phyloP scores from a whole-genome alignment of 164 flowering plant genomes.

The Berberis vulgaris region DNA sequence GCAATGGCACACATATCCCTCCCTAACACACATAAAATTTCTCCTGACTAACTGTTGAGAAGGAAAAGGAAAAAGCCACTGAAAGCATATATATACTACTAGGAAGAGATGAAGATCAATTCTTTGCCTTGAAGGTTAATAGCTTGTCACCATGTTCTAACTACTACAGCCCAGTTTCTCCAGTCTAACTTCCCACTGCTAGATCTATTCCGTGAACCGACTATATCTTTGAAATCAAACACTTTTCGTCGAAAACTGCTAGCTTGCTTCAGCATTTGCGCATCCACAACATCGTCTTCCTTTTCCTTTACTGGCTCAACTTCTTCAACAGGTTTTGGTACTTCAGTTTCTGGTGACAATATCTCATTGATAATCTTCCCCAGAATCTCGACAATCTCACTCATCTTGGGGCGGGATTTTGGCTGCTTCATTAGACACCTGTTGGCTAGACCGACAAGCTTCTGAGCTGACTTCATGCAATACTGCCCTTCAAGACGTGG shows the following conservation, averaged over 20 bases:
- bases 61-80: background rate
- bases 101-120: background rate
- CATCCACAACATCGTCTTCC: constrained; percentile 10
- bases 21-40: background rate
- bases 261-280: constrained; percentile 31
- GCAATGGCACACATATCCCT: background rate
- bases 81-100: constrained; percentile 2
- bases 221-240: constrained; percentile 55
- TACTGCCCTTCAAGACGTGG: constrained; percentile 57
- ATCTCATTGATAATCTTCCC: constrained; percentile 50
- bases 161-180: constrained; percentile 79
- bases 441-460: constrained; percentile 63
- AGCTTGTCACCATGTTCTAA: constrained; percentile 39
- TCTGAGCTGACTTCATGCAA: constrained; percentile 63
- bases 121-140: background rate
- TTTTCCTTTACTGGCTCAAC: constrained; percentile 27
- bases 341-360: constrained; percentile 19
- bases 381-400: constrained; percentile 66
- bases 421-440: constrained; percentile 78
- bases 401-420: constrained; percentile 81
- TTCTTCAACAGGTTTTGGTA: constrained; percentile 16
- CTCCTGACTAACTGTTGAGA: background rate
- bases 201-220: constrained; percentile 58
- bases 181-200: constrained; percentile 63
- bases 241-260: constrained; percentile 35